A percentile compares a stretch with the other conserved stretches of the same genome.
These are phyloP conservation scores for Penicillium expansum DNA, from an alignment of 2,329 filamentous ascomycete genomes.

Conservation along the genomic window DNA sequence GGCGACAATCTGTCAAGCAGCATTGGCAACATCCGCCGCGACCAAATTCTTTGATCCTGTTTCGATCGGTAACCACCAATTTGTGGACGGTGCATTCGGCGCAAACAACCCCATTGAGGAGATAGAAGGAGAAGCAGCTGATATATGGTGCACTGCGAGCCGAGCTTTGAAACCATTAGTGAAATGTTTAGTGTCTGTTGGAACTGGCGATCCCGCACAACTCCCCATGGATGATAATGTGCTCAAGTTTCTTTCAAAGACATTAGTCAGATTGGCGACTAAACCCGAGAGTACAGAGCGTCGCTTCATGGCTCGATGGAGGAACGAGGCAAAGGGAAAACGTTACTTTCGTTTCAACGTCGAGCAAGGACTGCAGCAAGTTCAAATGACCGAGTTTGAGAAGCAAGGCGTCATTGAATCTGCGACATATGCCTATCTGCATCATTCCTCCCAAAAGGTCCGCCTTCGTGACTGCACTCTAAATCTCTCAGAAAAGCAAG, in stretches of 20 bases:
- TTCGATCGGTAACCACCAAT: conserved; percentile 18
- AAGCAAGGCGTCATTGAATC: conserved; percentile 17
- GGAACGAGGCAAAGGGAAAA: background rate
- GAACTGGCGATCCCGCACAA: conserved; percentile 14
- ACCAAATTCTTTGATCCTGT: conserved; percentile 32
- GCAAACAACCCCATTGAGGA: conserved; percentile 38
- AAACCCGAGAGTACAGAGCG: conserved; percentile 14
- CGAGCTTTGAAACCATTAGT: conserved; percentile 13
- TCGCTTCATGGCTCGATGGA: conserved; percentile 19
- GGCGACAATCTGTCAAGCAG: conserved; percentile 50
- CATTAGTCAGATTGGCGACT: conserved; percentile 15
- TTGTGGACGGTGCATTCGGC: conserved; percentile 34
- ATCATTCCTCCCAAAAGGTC: conserved; percentile 3
- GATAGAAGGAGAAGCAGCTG: conserved; percentile 29
- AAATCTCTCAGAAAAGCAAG: conserved; percentile 8
- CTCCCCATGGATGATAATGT: conserved; percentile 12
- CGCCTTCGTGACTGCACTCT: conserved; percentile 4
- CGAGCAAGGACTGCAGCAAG: conserved; percentile 34
- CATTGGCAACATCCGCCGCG: conserved; percentile 52
- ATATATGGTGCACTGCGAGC: conserved; percentile 16
- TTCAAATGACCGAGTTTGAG: conserved; percentile 35
- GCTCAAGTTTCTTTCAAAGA: conserved; percentile 15
- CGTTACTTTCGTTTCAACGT: conserved; percentile 42
- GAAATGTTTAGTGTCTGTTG: conserved; percentile 28
- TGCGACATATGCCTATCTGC: conserved; percentile 15